A percentile compares a stretch with the other conserved stretches of the same genome.
These are phyloP conservation scores for Ceriops tagal DNA, from an alignment of 345 rosid species.

Conservation along the genomic window DNA sequence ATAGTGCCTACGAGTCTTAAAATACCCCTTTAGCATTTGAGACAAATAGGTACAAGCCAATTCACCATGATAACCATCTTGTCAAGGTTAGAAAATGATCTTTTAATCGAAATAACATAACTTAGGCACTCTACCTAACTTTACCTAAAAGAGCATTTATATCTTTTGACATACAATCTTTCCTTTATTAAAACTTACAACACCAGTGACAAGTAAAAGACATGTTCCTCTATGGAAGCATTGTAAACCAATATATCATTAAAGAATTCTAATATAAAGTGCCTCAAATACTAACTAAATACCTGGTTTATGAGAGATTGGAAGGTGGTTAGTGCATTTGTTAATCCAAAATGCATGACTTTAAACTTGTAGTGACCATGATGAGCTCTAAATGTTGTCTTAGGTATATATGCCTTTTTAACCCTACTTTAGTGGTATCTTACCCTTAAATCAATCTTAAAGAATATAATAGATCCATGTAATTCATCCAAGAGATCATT, in stretches of 20 bases:
- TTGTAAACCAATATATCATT: not conserved
- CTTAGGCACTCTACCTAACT: not conserved
- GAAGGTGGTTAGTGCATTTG: not conserved
- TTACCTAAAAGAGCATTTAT: not conserved
- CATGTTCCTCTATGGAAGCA: not conserved
- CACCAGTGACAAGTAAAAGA: not conserved
- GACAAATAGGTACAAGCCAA: too few relatives aligned
- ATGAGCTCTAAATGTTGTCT: not conserved
- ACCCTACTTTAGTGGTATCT: not conserved
- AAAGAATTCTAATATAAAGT: not conserved
- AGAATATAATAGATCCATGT: not conserved
- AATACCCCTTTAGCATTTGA: too few relatives aligned
- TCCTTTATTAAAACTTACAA: not conserved
- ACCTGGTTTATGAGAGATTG: not conserved
- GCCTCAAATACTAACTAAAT: not conserved
- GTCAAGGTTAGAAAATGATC: rapidly evolving
- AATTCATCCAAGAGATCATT: not conserved
- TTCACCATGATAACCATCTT: too few relatives aligned
- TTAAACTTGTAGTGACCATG: too few relatives aligned
- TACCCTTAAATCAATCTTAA: not conserved
- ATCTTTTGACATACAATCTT: too few relatives aligned
- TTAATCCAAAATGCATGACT: not conserved
- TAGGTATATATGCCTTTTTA: not conserved
- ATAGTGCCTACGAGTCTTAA: too few relatives aligned
- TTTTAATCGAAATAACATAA: not conserved